Percentiles rank a stretch among this genome's conserved stretches.
Evolutionary conservation across 176 grass and related monocot genomes (phyloP).

Genomic region (Oryza brachyantha): DNA sequence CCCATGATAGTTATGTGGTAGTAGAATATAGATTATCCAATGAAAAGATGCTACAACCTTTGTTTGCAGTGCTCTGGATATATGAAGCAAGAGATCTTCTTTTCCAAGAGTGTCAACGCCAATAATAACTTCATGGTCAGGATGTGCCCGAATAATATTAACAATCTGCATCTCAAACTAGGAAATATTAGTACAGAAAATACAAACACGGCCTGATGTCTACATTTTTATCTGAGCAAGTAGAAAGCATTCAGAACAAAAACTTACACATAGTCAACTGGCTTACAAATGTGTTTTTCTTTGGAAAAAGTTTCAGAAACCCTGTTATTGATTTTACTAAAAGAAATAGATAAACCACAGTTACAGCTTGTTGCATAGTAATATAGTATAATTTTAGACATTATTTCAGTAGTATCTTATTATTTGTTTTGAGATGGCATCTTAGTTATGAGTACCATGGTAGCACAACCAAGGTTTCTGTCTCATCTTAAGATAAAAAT

Average conservation of each 20-base stretch:
- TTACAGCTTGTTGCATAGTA: background rate
- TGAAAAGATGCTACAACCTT: conserved; percentile 46
- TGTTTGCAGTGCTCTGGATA: conserved; percentile 60
- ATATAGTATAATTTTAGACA: background rate
- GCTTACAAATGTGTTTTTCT: background rate
- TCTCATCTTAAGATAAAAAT: background rate
- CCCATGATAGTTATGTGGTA: background rate
- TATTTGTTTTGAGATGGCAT: background rate
- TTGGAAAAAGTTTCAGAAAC: background rate
- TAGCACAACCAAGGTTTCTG: background rate
- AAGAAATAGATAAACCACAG: background rate
- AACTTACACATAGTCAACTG: background rate
- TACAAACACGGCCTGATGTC: background rate
- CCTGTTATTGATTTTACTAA: background rate
- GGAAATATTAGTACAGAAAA: conserved; percentile 2
- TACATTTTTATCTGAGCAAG: background rate
- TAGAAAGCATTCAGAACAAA: conserved; percentile 8
- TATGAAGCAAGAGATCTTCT: conserved; percentile 75
- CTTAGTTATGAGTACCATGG: background rate
- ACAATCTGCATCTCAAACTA: conserved; percentile 47
- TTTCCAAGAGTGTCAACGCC: conserved; percentile 73
- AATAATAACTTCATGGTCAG: conserved; percentile 82
- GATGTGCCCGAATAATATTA: conserved; percentile 55
- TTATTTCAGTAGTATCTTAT: background rate
- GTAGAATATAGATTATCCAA: conserved; percentile 1